Evolutionary conservation across 371 early-diverging fungal genomes (phyloP).

Genomic region (Mycotypha africana): DNA sequence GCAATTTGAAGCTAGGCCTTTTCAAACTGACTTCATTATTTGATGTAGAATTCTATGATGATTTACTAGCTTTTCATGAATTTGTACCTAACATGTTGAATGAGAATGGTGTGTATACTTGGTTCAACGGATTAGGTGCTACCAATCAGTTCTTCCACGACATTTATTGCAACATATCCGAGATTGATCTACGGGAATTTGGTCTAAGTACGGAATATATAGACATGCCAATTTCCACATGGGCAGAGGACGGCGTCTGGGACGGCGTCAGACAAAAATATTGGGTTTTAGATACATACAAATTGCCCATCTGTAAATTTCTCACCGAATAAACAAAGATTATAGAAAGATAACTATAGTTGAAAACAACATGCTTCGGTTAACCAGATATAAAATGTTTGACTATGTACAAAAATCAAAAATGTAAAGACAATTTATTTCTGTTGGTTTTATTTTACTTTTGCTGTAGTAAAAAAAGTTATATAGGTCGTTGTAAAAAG

Average conservation of each 20-base stretch:
- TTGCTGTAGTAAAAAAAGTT: no score
- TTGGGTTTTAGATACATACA: slow-evolving; percentile 78
- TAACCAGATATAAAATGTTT: no score
- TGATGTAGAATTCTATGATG: slow-evolving; percentile 86
- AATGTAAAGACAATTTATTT: no score
- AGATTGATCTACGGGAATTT: slow-evolving; percentile 74
- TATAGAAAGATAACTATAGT: no score
- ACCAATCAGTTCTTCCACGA: slow-evolving; percentile 94
- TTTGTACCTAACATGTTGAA: slow-evolving; percentile 73
- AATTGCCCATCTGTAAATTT: slow-evolving; percentile 70
- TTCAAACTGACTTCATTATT: no score
- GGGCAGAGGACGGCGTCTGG: slow-evolving; percentile 82
- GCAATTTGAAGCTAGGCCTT: background rate
- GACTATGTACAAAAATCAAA: no score
- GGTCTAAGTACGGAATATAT: slow-evolving; percentile 73
- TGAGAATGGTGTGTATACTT: slow-evolving; percentile 81
- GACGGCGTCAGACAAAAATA: slow-evolving; percentile 76
- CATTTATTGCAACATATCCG: slow-evolving; percentile 83
- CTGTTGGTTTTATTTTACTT: no score
- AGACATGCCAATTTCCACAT: slow-evolving; percentile 65
- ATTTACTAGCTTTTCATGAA: slow-evolving; percentile 82
- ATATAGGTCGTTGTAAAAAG: no score
- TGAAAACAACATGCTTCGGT: no score
- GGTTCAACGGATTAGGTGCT: slow-evolving; percentile 93
- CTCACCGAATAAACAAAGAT: slow-evolving; percentile 13